Evolutionary conservation across 164 flowering plant genomes (phyloP).

Genomic region (Chimonanthus salicifolius): DNA sequence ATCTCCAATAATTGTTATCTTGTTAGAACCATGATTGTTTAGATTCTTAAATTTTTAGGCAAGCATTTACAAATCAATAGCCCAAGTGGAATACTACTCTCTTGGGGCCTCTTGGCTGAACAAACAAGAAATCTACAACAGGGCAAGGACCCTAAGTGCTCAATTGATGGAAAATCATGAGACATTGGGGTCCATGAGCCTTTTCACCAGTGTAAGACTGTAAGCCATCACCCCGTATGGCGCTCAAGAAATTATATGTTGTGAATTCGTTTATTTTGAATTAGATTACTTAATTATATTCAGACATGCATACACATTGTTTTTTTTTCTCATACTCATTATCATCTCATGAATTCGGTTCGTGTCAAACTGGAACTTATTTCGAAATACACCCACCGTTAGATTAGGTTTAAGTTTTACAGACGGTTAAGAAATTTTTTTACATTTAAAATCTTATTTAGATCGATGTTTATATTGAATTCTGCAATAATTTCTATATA

Average conservation of each 20-base stretch:
- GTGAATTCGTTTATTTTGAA: too few species aligned
- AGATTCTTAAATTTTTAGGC: constrained; percentile 11
- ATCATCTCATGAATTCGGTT: too few species aligned
- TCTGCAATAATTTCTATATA: too few species aligned
- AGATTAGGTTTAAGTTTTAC: too few species aligned
- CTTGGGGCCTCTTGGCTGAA: constrained; percentile 1
- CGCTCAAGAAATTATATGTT: neutral
- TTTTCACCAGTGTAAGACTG: constrained; percentile 56
- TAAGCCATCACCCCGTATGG: constrained; percentile 37
- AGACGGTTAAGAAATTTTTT: too few species aligned
- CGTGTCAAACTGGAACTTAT: too few species aligned
- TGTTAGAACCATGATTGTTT: constrained; percentile 1
- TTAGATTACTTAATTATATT: too few species aligned
- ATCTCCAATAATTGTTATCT: constrained; percentile 22
- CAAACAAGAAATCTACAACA: constrained; percentile 4
- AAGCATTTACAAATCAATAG: constrained; percentile 16
- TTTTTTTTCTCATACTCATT: too few species aligned
- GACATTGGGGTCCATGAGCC: constrained; percentile 41
- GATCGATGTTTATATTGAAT: too few species aligned
- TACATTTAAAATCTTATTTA: too few species aligned
- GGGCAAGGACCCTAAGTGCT: constrained; percentile 9
- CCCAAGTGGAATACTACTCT: constrained; percentile 13
- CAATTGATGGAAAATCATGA: constrained; percentile 54
- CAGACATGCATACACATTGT: too few species aligned
- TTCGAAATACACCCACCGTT: too few species aligned